Evolutionary conservation across 805 yeast species (phyloP).

Genomic region (Schwanniomyces polymorphus): DNA sequence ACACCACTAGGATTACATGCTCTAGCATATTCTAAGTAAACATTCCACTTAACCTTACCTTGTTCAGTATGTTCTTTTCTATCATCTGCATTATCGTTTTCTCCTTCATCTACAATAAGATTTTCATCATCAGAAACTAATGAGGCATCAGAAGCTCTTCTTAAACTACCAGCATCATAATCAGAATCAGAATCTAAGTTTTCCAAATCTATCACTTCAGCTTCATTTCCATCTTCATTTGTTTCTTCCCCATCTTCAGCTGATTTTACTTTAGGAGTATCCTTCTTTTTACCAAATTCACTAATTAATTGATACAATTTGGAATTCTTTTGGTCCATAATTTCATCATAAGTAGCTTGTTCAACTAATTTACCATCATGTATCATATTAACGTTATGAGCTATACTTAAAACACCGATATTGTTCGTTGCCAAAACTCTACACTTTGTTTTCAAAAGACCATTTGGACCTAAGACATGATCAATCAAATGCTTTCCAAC

Average conservation of each 20-base stretch:
- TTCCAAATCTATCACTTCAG: conserved; percentile 20
- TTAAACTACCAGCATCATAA: conserved; percentile 37
- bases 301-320: conserved; percentile 53
- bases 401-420: conserved; percentile 75
- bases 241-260: conserved; percentile 9
- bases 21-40: conserved; percentile 78
- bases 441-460: conserved; percentile 72
- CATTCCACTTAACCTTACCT: conserved; percentile 89
- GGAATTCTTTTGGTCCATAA: conserved; percentile 46
- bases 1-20: conserved; percentile 82
- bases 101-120: conserved; percentile 27
- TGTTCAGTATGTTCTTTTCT: conserved; percentile 82
- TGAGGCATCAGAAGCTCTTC: conserved; percentile 66
- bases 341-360: conserved; percentile 59
- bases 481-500: conserved; percentile 85
- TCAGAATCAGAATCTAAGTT: conserved; percentile 32
- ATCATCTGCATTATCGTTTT: conserved; percentile 37
- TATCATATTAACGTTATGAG: conserved; percentile 68
- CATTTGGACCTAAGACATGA: conserved; percentile 79
- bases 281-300: conserved; percentile 59
- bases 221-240: conserved; percentile 11
- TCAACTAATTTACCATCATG: conserved; percentile 68
- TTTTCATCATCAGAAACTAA: conserved; percentile 37
- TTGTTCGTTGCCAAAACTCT: conserved; percentile 84
- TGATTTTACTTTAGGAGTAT: conserved; percentile 13